Evolutionary conservation across 1,139 yeast species (phyloP), one percentile per base, ranked within the genome.

Genomic region (Debaryomycetaceae sp.): DNA sequence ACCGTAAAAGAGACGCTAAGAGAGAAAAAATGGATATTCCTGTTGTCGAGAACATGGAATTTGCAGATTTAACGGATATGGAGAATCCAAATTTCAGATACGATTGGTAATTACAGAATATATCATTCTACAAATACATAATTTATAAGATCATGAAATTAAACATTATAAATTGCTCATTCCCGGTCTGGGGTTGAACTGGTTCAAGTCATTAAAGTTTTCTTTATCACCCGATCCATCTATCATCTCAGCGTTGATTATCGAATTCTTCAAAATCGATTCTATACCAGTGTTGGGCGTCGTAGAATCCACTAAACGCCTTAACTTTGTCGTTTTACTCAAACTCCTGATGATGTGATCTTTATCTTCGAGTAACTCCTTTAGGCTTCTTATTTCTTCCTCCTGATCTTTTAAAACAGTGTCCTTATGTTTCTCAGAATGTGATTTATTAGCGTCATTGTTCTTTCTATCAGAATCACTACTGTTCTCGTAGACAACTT

Each of bases 311-410:
- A 71, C 76, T 39, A 75, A 55, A 41, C 75, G 72, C 34, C 86
- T 69, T 41, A 80, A 65, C 50, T 80, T 70, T 35, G 79, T 72
- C 1, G 84, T 78, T 45, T 83, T 78, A 38, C 83, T 81, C 41
- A 90, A 69, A 7, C 95, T 90, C 50, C 79, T 79, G 45, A 90
- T 87, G 50, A 90, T 83, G 42, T 84, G 83, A 54, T 89, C 96
- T 60, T 89, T 90, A 53, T 75, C 80, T 44, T 77, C 75, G 42
- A 87, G 63, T 42, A 78, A 72, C 48, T 80, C 85, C 55, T 77
- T 77, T 54, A 90, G 68, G 45, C 83, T 88, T 41, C 69, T 60
- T 8, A 89, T 80, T 59, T 87, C 95, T 43, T 82, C 90, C 49
- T 79, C 84, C 53, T 85, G 84, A 37, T 83, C 90, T 47, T 72